Base-by-base conservation (phyloP, 371 early-diverging fungal species). In the Cokeromyces recurvatus region DNA sequence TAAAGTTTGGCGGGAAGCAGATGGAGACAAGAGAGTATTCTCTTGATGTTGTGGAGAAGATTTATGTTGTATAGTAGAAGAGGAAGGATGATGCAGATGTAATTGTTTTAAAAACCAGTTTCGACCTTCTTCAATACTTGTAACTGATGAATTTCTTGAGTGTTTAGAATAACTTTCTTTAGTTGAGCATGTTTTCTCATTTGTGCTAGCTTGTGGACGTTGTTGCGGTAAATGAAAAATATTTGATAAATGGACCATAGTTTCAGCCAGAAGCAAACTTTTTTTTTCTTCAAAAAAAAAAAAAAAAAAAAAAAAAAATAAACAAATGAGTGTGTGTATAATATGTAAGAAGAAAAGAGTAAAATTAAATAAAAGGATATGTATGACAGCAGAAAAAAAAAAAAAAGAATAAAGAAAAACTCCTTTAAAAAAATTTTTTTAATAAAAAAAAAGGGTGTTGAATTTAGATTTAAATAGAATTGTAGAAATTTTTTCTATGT, bases 191-290 rank as follows among this genome's bases (percentile, higher is more conserved):
- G 32, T 54, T 15, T 43, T 48, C 1, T 20, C 14, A 34, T 37
- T 37, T 5, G 11, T 29, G n/a, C 37, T 17, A 17, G 22, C 22
- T 1, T 51, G 23, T 34, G 31, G 21, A 25, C 17, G 32, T 11
- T 41, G 39, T 1, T 49, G 50, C 19, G 40, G 32, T 14, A 56
- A 17, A n/a, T 50, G 51, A 23, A 50, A 50, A 3, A 49, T 21
- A 20, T 48, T 54, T 17, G 55, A 54, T 40, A 56, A 24, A 19
- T 49, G 45, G 16, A 56, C 56, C 56, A 56, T 55, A 29, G n/a
- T n/a, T n/a, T n/a, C n/a, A n/a, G n/a, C n/a, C n/a, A n/a, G n/a
- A n/a, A n/a, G n/a, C n/a, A n/a, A n/a, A n/a, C n/a, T 20, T 21
- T n/a, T n/a, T n/a, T n/a, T n/a, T n/a, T n/a, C n/a, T n/a, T n/a